These are phyloP conservation scores for Umbelopsis sp. DNA, from an alignment of 192 early-diverging fungal species.

Conservation along the genomic window DNA sequence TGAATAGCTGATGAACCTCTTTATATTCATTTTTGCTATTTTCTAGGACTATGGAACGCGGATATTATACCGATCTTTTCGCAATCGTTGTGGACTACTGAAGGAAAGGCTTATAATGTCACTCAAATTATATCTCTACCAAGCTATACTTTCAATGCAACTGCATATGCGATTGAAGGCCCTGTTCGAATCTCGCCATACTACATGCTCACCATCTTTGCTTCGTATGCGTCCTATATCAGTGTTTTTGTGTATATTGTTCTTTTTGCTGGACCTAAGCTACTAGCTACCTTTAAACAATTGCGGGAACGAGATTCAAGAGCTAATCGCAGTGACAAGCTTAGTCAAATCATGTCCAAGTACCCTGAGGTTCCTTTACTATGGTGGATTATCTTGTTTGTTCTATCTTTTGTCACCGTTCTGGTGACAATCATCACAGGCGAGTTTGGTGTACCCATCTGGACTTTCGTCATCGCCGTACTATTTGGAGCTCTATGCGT, in stretches of 20 bases:
- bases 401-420: slow-evolving; percentile 39
- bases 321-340: slow-evolving; percentile 35
- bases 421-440: slow-evolving; percentile 38
- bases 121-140: neutral
- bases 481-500: slow-evolving; percentile 38
- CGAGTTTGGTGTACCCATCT: slow-evolving; percentile 41
- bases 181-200: slow-evolving; percentile 1
- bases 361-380: slow-evolving; percentile 41
- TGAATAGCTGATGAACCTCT: neutral
- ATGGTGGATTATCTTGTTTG: slow-evolving; percentile 40
- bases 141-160: slow-evolving; percentile 12
- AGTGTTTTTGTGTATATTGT: slow-evolving; percentile 45
- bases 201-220: slow-evolving; percentile 41
- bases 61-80: slow-evolving; percentile 9
- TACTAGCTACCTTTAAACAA: slow-evolving; percentile 37
- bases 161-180: neutral
- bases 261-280: slow-evolving; percentile 43
- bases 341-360: slow-evolving; percentile 39
- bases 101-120: slow-evolving; percentile 7
- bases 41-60: neutral
- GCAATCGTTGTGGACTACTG: neutral
- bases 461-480: slow-evolving; percentile 42
- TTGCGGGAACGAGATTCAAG: slow-evolving; percentile 29
- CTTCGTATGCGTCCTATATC: slow-evolving; percentile 41
- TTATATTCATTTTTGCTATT: neutral